A percentile compares a stretch with the other conserved stretches of the same genome.
These are phyloP conservation scores for Raddia distichophylla DNA, from an alignment of 176 grass and related monocot species.

Conservation along the genomic window DNA sequence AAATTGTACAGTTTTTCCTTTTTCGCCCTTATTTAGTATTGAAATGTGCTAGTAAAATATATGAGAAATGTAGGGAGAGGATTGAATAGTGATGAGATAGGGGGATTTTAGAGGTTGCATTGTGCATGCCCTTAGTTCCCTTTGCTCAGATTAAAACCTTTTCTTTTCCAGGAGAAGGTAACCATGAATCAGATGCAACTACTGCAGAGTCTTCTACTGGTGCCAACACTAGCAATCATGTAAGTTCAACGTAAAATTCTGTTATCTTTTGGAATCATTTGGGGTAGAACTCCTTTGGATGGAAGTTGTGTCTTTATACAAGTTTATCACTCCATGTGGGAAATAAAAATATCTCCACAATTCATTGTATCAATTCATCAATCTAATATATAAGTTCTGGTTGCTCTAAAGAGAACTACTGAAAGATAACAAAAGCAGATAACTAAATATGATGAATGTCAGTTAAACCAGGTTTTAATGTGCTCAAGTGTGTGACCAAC, in stretches of 20 bases:
- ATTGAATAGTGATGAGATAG: no score
- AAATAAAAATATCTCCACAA: background rate
- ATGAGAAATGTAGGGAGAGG: no score
- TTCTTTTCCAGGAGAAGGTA: conserved; percentile 42
- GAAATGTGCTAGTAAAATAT: background rate
- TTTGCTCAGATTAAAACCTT: conserved; percentile 7
- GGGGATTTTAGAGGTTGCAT: no score
- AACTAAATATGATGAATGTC: background rate
- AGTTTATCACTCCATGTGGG: background rate
- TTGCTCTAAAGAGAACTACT: background rate
- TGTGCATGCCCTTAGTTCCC: background rate
- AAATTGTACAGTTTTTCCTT: conserved; percentile 28
- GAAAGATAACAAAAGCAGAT: background rate
- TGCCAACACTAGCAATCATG: conserved; percentile 38
- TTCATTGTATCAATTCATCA: background rate
- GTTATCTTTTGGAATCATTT: conserved; percentile 10
- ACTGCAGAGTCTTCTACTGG: conserved; percentile 34
- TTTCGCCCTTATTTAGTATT: conserved; percentile 32
- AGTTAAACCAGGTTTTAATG: background rate
- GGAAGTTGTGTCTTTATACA: background rate
- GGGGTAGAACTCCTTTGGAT: background rate
- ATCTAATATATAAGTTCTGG: background rate
- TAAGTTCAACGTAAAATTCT: conserved; percentile 45
- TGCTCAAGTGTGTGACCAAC: background rate
- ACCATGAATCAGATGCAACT: conserved; percentile 35